phyloP scores from a whole-genome alignment of 2,329 filamentous ascomycete species.

The Pestalotiopsis sp. region DNA sequence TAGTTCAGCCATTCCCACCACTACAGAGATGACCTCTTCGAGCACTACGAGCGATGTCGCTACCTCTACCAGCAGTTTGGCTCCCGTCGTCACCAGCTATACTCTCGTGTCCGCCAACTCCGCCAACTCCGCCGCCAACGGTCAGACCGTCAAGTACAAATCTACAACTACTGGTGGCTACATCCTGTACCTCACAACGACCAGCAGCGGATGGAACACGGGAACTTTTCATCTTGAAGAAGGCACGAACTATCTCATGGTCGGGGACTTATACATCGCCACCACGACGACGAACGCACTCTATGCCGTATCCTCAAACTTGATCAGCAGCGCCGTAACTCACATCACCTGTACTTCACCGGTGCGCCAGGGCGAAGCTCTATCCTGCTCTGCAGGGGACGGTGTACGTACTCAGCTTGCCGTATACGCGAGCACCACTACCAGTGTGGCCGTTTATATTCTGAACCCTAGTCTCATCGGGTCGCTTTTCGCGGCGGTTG shows the following conservation, averaged over 20 bases:
- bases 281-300: not conserved
- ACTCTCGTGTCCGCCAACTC: not conserved
- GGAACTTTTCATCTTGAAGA: not conserved
- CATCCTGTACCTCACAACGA: not conserved
- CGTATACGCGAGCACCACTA: too few relatives aligned
- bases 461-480: not conserved
- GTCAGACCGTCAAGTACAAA: not conserved
- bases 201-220: not conserved
- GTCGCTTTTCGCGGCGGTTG: not conserved
- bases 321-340: not conserved
- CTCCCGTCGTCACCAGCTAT: not conserved
- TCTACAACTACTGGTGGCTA: not conserved
- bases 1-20: not conserved
- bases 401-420: not conserved
- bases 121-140: not conserved
- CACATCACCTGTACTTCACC: not conserved
- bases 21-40: not conserved
- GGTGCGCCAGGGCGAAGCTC: not conserved
- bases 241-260: not conserved
- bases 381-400: not conserved
- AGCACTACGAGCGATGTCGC: not conserved
- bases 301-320: not conserved
- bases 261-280: not conserved
- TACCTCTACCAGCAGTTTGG: not conserved
- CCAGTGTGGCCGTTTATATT: not conserved